Evolutionary conservation across 225 moss, liverwort and hornwort genomes (phyloP).

Genomic region (Straminergon stramineum): DNA sequence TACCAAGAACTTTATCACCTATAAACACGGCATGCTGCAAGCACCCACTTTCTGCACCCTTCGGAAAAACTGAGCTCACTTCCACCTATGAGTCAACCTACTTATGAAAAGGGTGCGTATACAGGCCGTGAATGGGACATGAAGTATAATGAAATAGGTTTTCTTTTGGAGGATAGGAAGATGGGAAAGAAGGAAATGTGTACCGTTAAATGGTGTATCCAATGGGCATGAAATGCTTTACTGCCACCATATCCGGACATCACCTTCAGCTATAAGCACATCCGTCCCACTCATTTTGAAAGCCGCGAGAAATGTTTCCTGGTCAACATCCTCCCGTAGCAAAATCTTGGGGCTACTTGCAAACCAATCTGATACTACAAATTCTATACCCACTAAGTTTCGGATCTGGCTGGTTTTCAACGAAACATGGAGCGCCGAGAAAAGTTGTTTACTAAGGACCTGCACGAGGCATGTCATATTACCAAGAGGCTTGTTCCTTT

Average conservation of each 20-base stretch:
- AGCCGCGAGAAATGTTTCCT: conserved; percentile 5
- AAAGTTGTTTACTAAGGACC: conserved; percentile 15
- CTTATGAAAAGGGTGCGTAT: not conserved
- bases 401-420: conserved; percentile 10
- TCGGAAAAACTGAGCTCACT: not conserved
- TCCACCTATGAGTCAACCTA: not conserved
- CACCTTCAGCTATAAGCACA: conserved; percentile 31
- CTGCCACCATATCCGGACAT: conserved; percentile 33
- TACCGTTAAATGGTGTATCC: not conserved
- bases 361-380: conserved; percentile 29
- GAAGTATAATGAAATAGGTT: not conserved
- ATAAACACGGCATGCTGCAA: not conserved
- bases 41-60: not conserved
- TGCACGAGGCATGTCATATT: conserved; percentile 10
- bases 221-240: not conserved
- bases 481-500: conserved; percentile 4
- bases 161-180: not conserved
- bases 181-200: not conserved
- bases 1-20: not conserved
- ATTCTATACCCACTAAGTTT: conserved; percentile 20
- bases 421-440: conserved; percentile 24
- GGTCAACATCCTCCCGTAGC: conserved; percentile 6
- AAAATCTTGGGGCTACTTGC: conserved; percentile 6
- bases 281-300: conserved; percentile 9
- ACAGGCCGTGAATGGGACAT: not conserved